phyloP scores from a whole-genome alignment of 2,329 filamentous ascomycete genomes.

The Magnaporthiopsis incrustans region DNA sequence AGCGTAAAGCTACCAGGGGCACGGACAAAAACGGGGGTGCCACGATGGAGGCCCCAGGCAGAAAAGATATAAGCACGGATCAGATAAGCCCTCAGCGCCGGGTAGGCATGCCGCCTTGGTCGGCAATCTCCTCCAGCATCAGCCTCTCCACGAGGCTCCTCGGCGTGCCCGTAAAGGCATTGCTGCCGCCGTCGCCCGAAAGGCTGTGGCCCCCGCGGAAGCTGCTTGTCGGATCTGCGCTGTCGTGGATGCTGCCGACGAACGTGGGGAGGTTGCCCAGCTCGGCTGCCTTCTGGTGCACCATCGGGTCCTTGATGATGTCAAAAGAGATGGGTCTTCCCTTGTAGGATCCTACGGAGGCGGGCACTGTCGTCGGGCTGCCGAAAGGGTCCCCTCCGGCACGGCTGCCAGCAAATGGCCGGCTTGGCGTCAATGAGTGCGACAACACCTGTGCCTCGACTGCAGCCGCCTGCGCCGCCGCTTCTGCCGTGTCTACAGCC shows the following conservation, averaged over 20 bases:
- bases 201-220: slow-evolving; percentile 19
- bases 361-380: slow-evolving; percentile 1
- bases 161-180: slow-evolving; percentile 14
- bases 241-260: slow-evolving; percentile 32
- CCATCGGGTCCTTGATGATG: slow-evolving; percentile 27
- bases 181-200: slow-evolving; percentile 2
- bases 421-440: neutral
- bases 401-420: neutral
- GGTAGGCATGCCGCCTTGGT: slow-evolving; percentile 4
- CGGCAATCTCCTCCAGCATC: slow-evolving; percentile 16
- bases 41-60: neutral
- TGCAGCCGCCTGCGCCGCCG: too few species aligned
- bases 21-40: neutral
- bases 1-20: neutral
- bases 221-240: slow-evolving; percentile 18
- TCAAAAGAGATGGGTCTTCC: slow-evolving; percentile 28
- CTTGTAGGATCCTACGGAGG: slow-evolving; percentile 30
- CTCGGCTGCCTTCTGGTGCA: slow-evolving; percentile 29
- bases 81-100: neutral
- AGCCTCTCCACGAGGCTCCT: slow-evolving; percentile 25
- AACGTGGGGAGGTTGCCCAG: slow-evolving; percentile 30
- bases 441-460: neutral
- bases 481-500: neutral
- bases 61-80: neutral
- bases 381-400: slow-evolving; percentile 3